Evolutionary conservation across 164 flowering plant genomes (phyloP), one percentile per base, ranked within the genome.

Genomic region (Magnolia sinica): DNA sequence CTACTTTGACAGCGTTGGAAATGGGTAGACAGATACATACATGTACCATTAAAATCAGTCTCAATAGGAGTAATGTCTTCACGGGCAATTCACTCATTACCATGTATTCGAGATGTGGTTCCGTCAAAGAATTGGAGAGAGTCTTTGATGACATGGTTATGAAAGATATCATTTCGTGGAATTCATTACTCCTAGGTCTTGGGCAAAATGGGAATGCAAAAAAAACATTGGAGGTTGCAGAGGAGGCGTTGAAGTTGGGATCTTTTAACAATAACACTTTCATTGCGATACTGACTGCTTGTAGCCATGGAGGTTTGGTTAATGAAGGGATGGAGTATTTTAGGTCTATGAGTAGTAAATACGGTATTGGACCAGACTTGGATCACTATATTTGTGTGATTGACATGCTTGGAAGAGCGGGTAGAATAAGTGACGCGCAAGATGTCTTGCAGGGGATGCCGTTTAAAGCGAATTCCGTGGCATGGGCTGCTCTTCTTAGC

Each of bases 321-420:
- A 77, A 83, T 50, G 81, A 83, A 65, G 85, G 85, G 72, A 65
- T 83, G 71, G n/a, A 80, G 65, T 83, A 73, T 70, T 83, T 83
- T 37, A 27, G 22, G 16, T 70, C 77, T 8, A 83, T 83, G 85
- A 71, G 63, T 74, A 58, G 14, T 61, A 74, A 49, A 37, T 78
- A 76, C 66, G 77, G 79, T 24, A 58, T 78, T 3, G n/a, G 76
- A 5, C 85, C 81, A 49, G 76, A n/a, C 55, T 64, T 80, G 77
- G 83, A 83, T 78, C 85, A 83, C 68, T 78, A 81, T 74, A 76
- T 76, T 20, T 83, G 85, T 83, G 74, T 78, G 51, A 83, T 83
- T 20, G 85, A 83, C 73, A 78, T 83, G 79, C 79, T 83, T 50
- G 85, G 83, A 76, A 80, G 85, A 74, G 81, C 83, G 18, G 81